phyloP scores from a whole-genome alignment of 108 stramenopile species.

The Discostella stelligeroides region DNA sequence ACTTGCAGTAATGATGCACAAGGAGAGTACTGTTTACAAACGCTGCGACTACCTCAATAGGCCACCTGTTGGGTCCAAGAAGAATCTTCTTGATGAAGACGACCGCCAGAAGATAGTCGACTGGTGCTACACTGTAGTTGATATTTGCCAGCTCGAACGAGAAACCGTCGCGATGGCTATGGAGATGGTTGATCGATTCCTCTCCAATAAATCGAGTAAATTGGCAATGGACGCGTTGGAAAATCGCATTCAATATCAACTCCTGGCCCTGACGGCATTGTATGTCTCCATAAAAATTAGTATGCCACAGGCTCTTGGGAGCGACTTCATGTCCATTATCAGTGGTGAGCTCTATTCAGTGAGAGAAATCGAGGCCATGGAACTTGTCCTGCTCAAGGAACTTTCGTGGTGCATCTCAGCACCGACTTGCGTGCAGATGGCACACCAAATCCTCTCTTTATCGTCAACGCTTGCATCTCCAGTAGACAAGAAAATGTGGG shows the following conservation, averaged over 20 bases:
- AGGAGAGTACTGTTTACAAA: too few species aligned
- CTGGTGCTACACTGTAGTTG: too few species aligned
- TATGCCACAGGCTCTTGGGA: constrained; percentile 51
- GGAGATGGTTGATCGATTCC: too few species aligned
- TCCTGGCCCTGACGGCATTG: constrained; percentile 56
- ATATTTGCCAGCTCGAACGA: too few species aligned
- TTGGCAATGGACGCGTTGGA: constrained; percentile 6
- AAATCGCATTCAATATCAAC: constrained; percentile 53
- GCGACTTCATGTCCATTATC: constrained; percentile 50
- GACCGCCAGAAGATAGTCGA: too few species aligned
- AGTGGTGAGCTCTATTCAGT: constrained; percentile 53
- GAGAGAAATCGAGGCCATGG: constrained; percentile 63
- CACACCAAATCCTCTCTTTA: constrained; percentile 30
- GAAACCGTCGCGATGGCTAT: too few species aligned
- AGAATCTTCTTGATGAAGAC: too few species aligned
- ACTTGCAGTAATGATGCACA: too few species aligned
- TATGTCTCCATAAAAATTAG: constrained; percentile 65
- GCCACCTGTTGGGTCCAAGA: too few species aligned
- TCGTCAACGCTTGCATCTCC: neutral
- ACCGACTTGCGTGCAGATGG: constrained; percentile 35
- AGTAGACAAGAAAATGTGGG: neutral
- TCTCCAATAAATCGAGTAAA: too few species aligned
- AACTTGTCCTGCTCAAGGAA: constrained; percentile 35
- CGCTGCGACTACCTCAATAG: too few species aligned
- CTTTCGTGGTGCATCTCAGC: constrained; percentile 46